Evolutionary conservation across 768 basidiomycete genomes (phyloP).

Genomic region (Auricularia auricula-judae): DNA sequence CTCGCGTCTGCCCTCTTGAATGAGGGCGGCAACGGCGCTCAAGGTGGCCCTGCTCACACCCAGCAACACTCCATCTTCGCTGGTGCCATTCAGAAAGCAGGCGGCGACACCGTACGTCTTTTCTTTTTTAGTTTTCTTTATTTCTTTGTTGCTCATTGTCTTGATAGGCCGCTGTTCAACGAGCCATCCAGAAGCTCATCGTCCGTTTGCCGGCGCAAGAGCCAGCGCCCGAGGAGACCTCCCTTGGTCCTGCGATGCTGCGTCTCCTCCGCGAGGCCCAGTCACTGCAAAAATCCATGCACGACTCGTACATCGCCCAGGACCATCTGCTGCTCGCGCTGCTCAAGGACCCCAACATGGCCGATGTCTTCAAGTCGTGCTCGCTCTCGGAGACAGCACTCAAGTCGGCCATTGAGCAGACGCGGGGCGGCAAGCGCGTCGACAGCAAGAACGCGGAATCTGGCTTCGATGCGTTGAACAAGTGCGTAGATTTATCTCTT

Average conservation of each 20-base stretch:
- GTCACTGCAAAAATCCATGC: slow-evolving; percentile 68
- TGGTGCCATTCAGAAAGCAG: slow-evolving; percentile 69
- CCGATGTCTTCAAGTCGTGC: slow-evolving; percentile 62
- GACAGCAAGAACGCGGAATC: slow-evolving; percentile 82
- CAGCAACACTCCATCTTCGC: slow-evolving; percentile 47
- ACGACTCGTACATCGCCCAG: slow-evolving; percentile 86
- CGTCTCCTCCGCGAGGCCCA: slow-evolving; percentile 70
- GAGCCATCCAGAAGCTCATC: slow-evolving; percentile 63
- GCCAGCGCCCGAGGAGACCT: slow-evolving; percentile 75
- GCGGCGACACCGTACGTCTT: slow-evolving; percentile 66
- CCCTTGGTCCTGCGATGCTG: slow-evolving; percentile 42
- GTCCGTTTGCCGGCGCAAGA: slow-evolving; percentile 75
- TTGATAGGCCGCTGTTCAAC: slow-evolving; percentile 44
- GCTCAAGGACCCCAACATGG: slow-evolving; percentile 59
- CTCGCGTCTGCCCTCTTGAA: slow-evolving; percentile 73
- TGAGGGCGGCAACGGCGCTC: slow-evolving; percentile 31
- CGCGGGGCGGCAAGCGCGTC: slow-evolving; percentile 74
- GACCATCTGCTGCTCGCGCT: slow-evolving; percentile 86
- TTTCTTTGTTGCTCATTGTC: neutral
- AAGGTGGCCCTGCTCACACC: neutral
- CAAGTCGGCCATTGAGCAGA: slow-evolving; percentile 66
- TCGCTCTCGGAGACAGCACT: slow-evolving; percentile 58
- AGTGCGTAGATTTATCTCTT: slow-evolving; percentile 24
- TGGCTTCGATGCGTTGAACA: slow-evolving; percentile 85
- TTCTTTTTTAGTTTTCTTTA: neutral